Evolutionary conservation across 78 protist genomes (phyloP), one percentile per base, ranked within the genome.

Genomic region (Dictyostelium brefeldianum): DNA sequence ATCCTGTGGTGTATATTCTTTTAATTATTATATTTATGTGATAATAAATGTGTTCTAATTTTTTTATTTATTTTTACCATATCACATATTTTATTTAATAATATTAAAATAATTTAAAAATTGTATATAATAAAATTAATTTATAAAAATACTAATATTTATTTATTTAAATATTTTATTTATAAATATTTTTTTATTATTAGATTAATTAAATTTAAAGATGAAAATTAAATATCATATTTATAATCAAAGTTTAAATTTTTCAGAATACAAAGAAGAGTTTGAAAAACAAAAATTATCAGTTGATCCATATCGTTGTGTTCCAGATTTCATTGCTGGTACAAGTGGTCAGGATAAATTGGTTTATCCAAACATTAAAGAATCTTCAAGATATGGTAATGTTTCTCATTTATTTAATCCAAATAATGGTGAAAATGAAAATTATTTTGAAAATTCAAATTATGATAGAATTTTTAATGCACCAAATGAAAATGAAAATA

Each of bases 201-300:
- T 20, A 75, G 22, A 75, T 11, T 3, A 36, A n/a, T n/a, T 9
- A 69, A 36, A 31, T 9, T 29, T 1, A 36, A 20, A 31, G 31
- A 82, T 82, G 89, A 82, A 82, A 43, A 69, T 82, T 69, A 82
- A 50, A 51, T 65, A 27, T 29, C 78, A 83, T 53, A 69, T 56
- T 53, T 83, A 71, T 54, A 83, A 29, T 9, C 20, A 43, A 43
- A 53, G 81, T 53, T 43, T 83, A 41, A 71, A 70, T 54, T 83
- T 71, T 70, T 31, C 48, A 20, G 12, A 51, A 10, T 83, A 71
- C n/a, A 51, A 54, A 14, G 77, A 83, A 4, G 90, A 83, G 5
- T 83, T 54, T 54, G 90, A 83, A 53, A 69, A 27, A 27, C 89
- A 81, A 51, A 64, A 53, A 67, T 57, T 73, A 29, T n/a, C 79